These are phyloP conservation scores for Angophora floribunda DNA, from an alignment of 345 rosid species.

Conservation along the genomic window DNA sequence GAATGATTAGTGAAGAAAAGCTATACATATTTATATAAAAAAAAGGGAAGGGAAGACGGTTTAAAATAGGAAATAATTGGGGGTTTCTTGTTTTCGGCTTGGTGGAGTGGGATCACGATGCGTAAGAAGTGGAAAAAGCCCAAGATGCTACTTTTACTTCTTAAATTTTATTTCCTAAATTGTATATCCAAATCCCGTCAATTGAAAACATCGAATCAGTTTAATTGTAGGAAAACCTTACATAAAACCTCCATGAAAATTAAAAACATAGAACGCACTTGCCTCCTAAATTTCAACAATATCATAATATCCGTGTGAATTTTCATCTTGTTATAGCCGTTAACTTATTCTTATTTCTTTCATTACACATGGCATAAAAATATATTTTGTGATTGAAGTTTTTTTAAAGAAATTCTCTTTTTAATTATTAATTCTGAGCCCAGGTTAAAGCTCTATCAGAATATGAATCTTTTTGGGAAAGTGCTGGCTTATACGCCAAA, in stretches of 20 bases:
- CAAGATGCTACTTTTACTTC: neutral
- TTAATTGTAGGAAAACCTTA: neutral
- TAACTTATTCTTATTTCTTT: neutral
- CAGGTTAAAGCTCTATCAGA: fast-evolving
- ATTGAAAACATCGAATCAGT: neutral
- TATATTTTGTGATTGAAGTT: neutral
- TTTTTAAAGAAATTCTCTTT: neutral
- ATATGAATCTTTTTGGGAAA: fast-evolving
- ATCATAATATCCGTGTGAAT: neutral
- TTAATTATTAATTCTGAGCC: neutral
- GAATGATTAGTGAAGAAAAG: neutral
- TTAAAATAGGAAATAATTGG: neutral
- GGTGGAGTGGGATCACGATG: neutral
- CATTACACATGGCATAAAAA: neutral
- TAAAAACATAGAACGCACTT: neutral
- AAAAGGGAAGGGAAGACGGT: neutral
- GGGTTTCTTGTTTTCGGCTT: neutral
- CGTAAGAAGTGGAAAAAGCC: neutral
- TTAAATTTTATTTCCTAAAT: neutral
- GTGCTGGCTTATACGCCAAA: neutral
- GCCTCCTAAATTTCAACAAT: neutral
- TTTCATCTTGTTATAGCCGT: neutral
- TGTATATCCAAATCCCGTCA: neutral
- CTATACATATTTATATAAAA: neutral
- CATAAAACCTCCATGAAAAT: neutral